Conservation (phyloP, 2,329 filamentous ascomycete species). For the Rhynchosporium secalis region DNA sequence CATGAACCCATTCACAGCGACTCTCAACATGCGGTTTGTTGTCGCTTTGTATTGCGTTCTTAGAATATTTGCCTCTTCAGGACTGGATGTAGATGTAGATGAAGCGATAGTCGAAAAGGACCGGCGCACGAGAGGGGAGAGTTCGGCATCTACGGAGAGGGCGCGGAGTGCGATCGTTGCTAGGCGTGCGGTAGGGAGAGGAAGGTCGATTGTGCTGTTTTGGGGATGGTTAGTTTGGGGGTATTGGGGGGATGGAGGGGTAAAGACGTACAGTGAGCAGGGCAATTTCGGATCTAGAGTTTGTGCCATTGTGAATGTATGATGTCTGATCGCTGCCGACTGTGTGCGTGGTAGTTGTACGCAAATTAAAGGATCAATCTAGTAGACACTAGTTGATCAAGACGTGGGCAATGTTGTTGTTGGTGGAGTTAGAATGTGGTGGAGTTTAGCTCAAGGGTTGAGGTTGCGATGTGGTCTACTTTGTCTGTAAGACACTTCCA, state of each 20-base stretch:
- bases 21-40: constrained; percentile 94
- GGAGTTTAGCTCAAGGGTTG: no score
- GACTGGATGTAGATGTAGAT: constrained; percentile 23
- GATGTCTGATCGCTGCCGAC: constrained; percentile 1
- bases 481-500: no score
- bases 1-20: constrained; percentile 95
- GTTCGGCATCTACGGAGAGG: constrained; percentile 82
- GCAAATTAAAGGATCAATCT: no score
- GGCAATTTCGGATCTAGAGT: constrained; percentile 53
- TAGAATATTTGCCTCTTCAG: constrained; percentile 52
- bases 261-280: constrained; percentile 58
- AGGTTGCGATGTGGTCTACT: no score
- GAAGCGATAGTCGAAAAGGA: constrained; percentile 58
- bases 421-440: no score
- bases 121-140: constrained; percentile 80
- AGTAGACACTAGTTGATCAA: no score
- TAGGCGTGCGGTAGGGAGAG: constrained; percentile 78
- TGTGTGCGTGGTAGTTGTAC: constrained; percentile 22
- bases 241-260: constrained; percentile 10
- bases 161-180: constrained; percentile 73
- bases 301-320: constrained; percentile 25
- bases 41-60: constrained; percentile 79
- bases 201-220: constrained; percentile 43
- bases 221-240: background rate
- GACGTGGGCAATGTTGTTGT: no score